A percentile compares a stretch with the other conserved stretches of the same genome.
Conservation (phyloP, 106 monocot genomes). For the Allium fistulosum region DNA sequence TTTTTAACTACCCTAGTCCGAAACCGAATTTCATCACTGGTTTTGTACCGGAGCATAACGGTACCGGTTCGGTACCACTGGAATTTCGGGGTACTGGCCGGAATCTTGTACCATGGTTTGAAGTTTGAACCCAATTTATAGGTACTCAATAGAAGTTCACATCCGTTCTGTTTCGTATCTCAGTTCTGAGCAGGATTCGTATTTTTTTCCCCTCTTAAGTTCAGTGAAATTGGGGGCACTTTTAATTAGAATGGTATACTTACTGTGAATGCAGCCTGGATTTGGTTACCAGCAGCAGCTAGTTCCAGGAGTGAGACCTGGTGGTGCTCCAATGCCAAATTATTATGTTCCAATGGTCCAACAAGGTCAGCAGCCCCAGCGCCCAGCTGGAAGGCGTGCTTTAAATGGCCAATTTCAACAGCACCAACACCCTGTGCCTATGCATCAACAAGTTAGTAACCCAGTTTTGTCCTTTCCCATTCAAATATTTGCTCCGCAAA, state of each 20-base stretch:
- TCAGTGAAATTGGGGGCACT: neutral
- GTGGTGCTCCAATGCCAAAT: conserved; percentile 68
- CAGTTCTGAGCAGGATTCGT: too few species aligned
- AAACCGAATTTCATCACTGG: too few species aligned
- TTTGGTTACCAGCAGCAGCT: conserved; percentile 88
- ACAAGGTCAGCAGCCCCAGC: conserved; percentile 71
- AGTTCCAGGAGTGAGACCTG: conserved; percentile 90
- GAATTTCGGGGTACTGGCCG: too few species aligned
- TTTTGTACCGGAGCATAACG: too few species aligned
- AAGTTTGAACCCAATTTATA: too few species aligned
- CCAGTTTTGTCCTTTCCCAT: neutral
- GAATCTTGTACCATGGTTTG: too few species aligned
- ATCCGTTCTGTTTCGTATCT: too few species aligned
- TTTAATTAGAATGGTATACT: neutral
- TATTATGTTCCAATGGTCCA: conserved; percentile 73
- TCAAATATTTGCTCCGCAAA: too few species aligned
- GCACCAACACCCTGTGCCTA: conserved; percentile 60
- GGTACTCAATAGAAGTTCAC: too few species aligned
- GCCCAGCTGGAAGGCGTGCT: conserved; percentile 63
- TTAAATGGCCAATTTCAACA: conserved; percentile 64
- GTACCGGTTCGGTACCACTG: too few species aligned
- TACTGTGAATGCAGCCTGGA: conserved; percentile 36
- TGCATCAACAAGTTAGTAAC: conserved; percentile 65
- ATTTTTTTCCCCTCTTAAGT: too few species aligned
- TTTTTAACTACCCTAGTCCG: too few species aligned